Percentiles rank a stretch among this genome's conserved stretches.
These are phyloP conservation scores for Leccinum uliginosum DNA, from an alignment of 768 basidiomycete species.

Conservation along the genomic window DNA sequence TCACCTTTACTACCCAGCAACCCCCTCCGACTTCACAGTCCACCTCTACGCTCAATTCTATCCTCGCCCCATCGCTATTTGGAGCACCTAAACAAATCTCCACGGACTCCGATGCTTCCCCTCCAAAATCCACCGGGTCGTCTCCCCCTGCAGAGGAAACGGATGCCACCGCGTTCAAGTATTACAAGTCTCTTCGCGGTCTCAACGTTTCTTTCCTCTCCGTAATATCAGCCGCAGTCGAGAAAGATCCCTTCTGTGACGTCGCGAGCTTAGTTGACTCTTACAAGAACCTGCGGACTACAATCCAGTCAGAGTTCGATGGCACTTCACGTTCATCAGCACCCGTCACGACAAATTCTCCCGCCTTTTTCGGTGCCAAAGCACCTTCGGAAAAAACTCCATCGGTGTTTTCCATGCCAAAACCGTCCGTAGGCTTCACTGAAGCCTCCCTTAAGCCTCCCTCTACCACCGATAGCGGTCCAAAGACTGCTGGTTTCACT, in stretches of 20 bases:
- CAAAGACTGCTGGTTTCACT: slow-evolving; percentile 20
- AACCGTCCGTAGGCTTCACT: slow-evolving; percentile 28
- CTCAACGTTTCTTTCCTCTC: slow-evolving; percentile 64
- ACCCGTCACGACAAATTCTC: slow-evolving; percentile 8
- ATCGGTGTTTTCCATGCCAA: slow-evolving; percentile 28
- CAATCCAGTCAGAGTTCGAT: slow-evolving; percentile 56
- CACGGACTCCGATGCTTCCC: slow-evolving; percentile 27
- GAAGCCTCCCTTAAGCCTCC: slow-evolving; percentile 9
- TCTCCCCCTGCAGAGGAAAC: slow-evolving; percentile 24
- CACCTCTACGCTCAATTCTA: slow-evolving; percentile 9
- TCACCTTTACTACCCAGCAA: slow-evolving; percentile 36
- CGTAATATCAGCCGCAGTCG: slow-evolving; percentile 53
- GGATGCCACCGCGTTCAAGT: slow-evolving; percentile 41
- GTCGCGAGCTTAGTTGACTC: slow-evolving; percentile 49
- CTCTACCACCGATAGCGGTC: slow-evolving; percentile 16
- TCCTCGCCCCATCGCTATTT: slow-evolving; percentile 23
- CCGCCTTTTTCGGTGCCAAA: slow-evolving; percentile 11
- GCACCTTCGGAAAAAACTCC: slow-evolving; percentile 15
- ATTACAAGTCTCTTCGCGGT: slow-evolving; percentile 68
- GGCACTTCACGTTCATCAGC: slow-evolving; percentile 18
- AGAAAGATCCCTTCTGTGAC: slow-evolving; percentile 69
- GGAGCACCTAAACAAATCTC: background rate
- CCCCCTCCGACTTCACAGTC: slow-evolving; percentile 12
- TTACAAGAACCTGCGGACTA: slow-evolving; percentile 54
- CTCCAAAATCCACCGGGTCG: slow-evolving; percentile 13